These are phyloP conservation scores for Metschnikowia dekortorum DNA, from an alignment of 805 yeast genomes.

Conservation along the genomic window DNA sequence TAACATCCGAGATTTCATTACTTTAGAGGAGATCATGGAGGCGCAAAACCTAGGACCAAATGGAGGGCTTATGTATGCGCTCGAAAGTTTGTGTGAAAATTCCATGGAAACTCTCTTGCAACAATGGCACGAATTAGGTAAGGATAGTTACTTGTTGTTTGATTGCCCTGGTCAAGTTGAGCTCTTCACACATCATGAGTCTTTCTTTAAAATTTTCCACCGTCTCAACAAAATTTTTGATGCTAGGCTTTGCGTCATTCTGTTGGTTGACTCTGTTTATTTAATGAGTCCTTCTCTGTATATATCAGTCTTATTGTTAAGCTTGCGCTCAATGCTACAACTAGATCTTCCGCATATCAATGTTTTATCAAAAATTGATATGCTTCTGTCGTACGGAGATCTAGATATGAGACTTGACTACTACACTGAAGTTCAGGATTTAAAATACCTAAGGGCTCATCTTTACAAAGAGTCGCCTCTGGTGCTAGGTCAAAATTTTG, in stretches of 20 bases:
- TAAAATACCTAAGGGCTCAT: constrained; percentile 61
- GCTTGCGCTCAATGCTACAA: constrained; percentile 89
- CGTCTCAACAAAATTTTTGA: constrained; percentile 52
- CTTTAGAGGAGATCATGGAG: constrained; percentile 74
- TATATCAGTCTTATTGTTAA: constrained; percentile 71
- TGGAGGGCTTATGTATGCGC: constrained; percentile 87
- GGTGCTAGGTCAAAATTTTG: constrained; percentile 55
- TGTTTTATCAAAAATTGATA: constrained; percentile 87
- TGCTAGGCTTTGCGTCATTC: constrained; percentile 77
- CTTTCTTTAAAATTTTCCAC: constrained; percentile 65
- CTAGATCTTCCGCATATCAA: constrained; percentile 90
- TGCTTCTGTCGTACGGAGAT: constrained; percentile 69
- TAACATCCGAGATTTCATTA: constrained; percentile 73
- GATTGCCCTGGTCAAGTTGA: constrained; percentile 98
- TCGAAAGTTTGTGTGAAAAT: constrained; percentile 55
- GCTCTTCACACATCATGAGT: constrained; percentile 82
- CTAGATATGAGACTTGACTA: constrained; percentile 79
- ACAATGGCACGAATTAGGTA: constrained; percentile 16
- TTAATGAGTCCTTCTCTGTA: constrained; percentile 86
- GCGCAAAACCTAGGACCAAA: constrained; percentile 73
- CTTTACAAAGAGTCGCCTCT: constrained; percentile 71
- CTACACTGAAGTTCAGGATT: constrained; percentile 89
- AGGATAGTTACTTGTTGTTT: constrained; percentile 61
- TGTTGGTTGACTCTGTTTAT: constrained; percentile 77
- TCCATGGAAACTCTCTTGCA: constrained; percentile 49